These are phyloP conservation scores for Penicillium ochrochloron DNA, from an alignment of 495 filamentous ascomycete species.

Conservation along the genomic window DNA sequence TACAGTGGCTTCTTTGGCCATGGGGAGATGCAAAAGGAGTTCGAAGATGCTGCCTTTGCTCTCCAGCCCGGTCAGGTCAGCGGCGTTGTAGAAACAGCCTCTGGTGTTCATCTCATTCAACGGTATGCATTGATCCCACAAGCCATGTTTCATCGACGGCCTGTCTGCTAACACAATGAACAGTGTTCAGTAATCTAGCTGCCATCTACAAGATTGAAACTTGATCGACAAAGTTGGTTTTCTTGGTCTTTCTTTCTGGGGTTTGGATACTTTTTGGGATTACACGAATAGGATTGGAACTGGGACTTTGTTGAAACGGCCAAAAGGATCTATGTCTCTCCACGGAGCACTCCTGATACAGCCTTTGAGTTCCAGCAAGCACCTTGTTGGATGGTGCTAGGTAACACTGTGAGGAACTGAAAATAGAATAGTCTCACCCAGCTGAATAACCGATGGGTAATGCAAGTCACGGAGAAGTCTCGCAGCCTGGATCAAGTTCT, in stretches of 20 bases:
- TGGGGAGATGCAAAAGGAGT: slow-evolving; percentile 98
- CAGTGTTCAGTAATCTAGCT: slow-evolving; percentile 36
- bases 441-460: neutral
- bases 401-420: neutral
- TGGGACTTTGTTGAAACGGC: neutral
- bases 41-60: slow-evolving; percentile 91
- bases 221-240: neutral
- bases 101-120: slow-evolving; percentile 93
- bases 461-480: slow-evolving; percentile 3
- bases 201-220: slow-evolving; percentile 8
- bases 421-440: neutral
- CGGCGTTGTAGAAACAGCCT: slow-evolving; percentile 85
- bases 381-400: neutral
- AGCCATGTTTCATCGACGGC: neutral
- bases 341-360: neutral
- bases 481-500: neutral
- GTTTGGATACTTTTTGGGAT: slow-evolving; percentile 3
- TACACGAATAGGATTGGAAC: neutral
- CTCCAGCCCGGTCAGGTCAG: slow-evolving; percentile 86
- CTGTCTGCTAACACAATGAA: slow-evolving; percentile 21
- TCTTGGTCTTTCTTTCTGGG: neutral
- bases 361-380: neutral
- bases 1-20: slow-evolving; percentile 83
- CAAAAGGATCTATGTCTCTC: neutral
- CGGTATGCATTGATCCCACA: slow-evolving; percentile 59